Conservation (phyloP, 106 monocot species). For the Hemerocallis citrina region DNA sequence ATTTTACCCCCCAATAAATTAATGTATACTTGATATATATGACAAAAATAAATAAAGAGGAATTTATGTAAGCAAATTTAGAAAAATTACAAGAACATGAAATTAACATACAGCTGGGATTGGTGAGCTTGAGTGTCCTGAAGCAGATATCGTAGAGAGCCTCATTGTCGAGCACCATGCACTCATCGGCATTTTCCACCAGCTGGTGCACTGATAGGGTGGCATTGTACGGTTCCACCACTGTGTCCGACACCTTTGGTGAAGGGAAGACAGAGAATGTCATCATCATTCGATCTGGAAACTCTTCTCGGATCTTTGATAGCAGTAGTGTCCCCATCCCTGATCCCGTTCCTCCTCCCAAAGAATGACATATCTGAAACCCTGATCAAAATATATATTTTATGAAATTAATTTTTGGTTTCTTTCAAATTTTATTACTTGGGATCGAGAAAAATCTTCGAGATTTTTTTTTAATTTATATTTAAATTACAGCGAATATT, state of each 20-base stretch:
- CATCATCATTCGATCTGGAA: constrained; percentile 69
- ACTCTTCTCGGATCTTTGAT: constrained; percentile 66
- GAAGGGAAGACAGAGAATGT: constrained; percentile 67
- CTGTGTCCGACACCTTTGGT: no score
- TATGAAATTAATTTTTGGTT: no score
- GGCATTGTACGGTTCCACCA: constrained; percentile 73
- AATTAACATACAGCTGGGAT: constrained; percentile 62
- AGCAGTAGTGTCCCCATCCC: constrained; percentile 72
- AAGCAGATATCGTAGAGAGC: constrained; percentile 80
- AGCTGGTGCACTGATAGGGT: constrained; percentile 77
- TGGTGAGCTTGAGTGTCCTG: constrained; percentile 65
- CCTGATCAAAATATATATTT: no score
- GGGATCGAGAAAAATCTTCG: no score
- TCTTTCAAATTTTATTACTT: no score
- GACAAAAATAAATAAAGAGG: no score
- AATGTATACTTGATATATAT: no score
- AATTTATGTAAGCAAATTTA: no score
- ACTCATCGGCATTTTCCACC: constrained; percentile 73
- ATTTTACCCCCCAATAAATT: no score
- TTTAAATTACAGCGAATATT: no score
- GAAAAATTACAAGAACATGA: no score
- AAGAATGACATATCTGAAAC: constrained; percentile 58
- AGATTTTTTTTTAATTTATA: no score
- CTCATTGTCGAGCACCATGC: constrained; percentile 72
- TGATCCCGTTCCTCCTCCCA: constrained; percentile 63